Base-by-base conservation (phyloP, 148 eudicot species). In the Hydrangea macrophylla region DNA sequence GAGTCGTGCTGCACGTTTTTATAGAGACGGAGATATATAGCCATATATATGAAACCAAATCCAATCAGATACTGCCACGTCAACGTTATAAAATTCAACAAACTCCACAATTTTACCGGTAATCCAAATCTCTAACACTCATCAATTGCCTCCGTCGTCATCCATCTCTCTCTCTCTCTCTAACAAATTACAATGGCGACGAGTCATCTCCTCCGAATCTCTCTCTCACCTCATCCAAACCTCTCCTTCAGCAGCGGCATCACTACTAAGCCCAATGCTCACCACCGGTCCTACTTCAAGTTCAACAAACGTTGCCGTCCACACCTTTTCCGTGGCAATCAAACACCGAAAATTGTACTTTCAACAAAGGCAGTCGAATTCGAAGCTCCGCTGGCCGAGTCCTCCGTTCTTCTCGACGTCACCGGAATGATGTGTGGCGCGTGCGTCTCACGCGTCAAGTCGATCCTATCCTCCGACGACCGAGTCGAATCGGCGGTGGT, bases 371-470 rank as follows among this genome's bases (percentile, higher is more conserved):
- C 90, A 7, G 66, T 84, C 55, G 85, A 78, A 6, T 25, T 90
- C 60, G 60, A 60, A 56, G 18, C 79, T 0, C 76, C 78, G 53
- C 20, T 55, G 20, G 27, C 6, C n/a, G 22, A 62, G 23, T 59
- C 83, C 0, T 64, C 90, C 23, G 79, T 92, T 27, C 78, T 92
- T 0, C 85, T 90, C 2, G 93, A 92, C 18, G 96, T 92, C 27
- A 71, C 83, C 76, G 98, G 91, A 6, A 92, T 92, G 98, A 88
- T 90, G 92, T 92, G 98, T 79, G 92, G 96, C 64, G 91, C 84
- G 22, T 92, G 98, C 65, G 96, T 71, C 0, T 71, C 93, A 50
- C 96, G 98, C 55, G 96, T 92, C 48, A 90, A 86, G 76, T 73
- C 80, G 23, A 68, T 92, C 1, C 44, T 92, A 15, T 59, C 82